Evolutionary conservation across 2,329 filamentous ascomycete species (phyloP), one percentile per base, ranked within the genome.

Genomic region (Colletotrichum orbiculare): DNA sequence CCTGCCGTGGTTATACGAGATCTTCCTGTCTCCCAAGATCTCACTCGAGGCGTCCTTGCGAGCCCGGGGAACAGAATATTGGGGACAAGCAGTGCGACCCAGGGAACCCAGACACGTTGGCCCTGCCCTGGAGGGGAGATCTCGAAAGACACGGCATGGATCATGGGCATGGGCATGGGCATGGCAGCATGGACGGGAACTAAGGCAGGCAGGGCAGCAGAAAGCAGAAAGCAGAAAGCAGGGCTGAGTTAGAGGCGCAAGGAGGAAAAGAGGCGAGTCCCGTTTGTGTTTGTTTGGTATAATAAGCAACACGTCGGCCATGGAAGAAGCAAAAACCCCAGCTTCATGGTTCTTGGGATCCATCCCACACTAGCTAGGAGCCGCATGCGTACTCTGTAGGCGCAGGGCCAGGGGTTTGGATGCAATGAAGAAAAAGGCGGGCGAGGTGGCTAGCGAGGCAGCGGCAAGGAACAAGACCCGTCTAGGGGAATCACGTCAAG

Each of bases 1-100:
- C 46, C 58, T 68, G 58, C 67, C 67, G 67, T 55, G 46, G 65
- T 69, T 64, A 69, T 69, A 68, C 67, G 67, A 69, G 67, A 69
- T 69, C 67, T 68, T 64, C 38, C 54, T 66, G 64, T 64, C 37
- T 54, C 54, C 60, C 60, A 64, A 59, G 60, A 66, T 66, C 64
- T 54, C 41, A 62, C 58, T 60, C 53, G 52, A 62, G 52, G 35
- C 47, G 62, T 56, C 15, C 15, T 56, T 65, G 52, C 58, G 35
- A 65, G 58, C 58, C 37, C 46, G 62, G 58, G 52, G 46, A 49
- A 42, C 11, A 39, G 15, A 39, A 9, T n/a, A 55, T 46, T 61
- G 46, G 52, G 55, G 47, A 46, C 52, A 62, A 56, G 57, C 39
- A 25, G 62, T 55, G 46, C 57, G 25, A 62, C 58, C 25, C 41